Percentiles rank a stretch among this genome's conserved stretches.
phyloP scores from a whole-genome alignment of 2,329 filamentous ascomycete species.

The Plectosphaerella cucumerina region DNA sequence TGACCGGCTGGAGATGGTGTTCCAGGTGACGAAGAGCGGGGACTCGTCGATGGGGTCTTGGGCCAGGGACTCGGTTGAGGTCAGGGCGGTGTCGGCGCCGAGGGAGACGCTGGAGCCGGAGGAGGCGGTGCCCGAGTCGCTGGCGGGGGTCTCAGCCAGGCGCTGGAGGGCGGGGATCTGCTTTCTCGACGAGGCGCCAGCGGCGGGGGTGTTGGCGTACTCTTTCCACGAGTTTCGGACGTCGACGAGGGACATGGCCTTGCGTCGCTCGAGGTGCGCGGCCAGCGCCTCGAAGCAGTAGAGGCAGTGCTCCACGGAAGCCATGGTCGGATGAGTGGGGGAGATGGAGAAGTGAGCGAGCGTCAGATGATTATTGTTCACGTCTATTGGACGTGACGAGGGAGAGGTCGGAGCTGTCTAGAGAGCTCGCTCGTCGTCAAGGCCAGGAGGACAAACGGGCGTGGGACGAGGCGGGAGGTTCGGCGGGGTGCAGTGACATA shows the following conservation, averaged over 20 bases:
- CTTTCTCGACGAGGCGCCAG: constrained; percentile 25
- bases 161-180: constrained; percentile 37
- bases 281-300: constrained; percentile 88
- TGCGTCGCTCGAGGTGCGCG: constrained; percentile 67
- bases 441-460: too few species aligned
- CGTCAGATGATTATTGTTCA: too few species aligned
- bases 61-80: constrained; percentile 36
- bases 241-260: constrained; percentile 61
- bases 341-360: too few species aligned
- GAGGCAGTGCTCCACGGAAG: constrained; percentile 78
- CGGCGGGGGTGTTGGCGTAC: constrained; percentile 25
- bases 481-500: too few species aligned
- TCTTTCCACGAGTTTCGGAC: constrained; percentile 63
- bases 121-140: constrained; percentile 24
- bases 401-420: too few species aligned
- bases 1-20: constrained; percentile 56
- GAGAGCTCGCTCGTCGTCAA: too few species aligned
- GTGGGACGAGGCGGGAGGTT: too few species aligned
- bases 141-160: constrained; percentile 26
- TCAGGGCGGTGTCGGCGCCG: constrained; percentile 35
- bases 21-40: constrained; percentile 95
- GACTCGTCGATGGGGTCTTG: constrained; percentile 39
- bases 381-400: too few species aligned
- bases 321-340: constrained; percentile 52
- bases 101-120: constrained; percentile 30